A percentile compares a stretch with the other conserved stretches of the same genome.
These are phyloP conservation scores for Yamadazyma taylorii DNA, from an alignment of 1,139 yeast genomes.

Conservation along the genomic window DNA sequence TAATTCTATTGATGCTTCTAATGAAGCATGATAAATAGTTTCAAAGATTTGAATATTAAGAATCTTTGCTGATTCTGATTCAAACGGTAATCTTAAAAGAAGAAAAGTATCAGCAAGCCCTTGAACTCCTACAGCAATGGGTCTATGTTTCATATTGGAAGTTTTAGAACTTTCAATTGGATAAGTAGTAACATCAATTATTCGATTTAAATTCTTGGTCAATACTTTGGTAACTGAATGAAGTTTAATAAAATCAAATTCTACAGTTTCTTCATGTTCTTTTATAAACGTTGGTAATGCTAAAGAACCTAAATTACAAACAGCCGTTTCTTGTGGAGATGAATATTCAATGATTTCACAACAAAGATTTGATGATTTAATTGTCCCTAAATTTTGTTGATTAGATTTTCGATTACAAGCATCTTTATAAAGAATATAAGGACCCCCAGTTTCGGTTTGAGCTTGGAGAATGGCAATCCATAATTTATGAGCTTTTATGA, in stretches of 20 bases:
- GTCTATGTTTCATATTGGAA: slow-evolving; percentile 78
- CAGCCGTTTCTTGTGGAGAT: slow-evolving; percentile 55
- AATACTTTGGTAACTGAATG: slow-evolving; percentile 76
- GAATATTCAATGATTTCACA: slow-evolving; percentile 60
- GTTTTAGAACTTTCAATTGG: slow-evolving; percentile 70
- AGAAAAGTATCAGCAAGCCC: slow-evolving; percentile 88
- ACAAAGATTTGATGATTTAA: slow-evolving; percentile 58
- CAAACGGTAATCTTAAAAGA: slow-evolving; percentile 76
- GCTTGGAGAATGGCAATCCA: slow-evolving; percentile 56
- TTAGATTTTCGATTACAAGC: slow-evolving; percentile 55
- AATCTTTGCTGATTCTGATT: slow-evolving; percentile 66
- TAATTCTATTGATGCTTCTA: slow-evolving; percentile 76
- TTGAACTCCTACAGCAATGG: slow-evolving; percentile 87
- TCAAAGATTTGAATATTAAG: slow-evolving; percentile 82
- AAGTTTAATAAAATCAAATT: slow-evolving; percentile 66
- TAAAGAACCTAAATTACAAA: slow-evolving; percentile 54
- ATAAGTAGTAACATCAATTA: slow-evolving; percentile 77
- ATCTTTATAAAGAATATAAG: slow-evolving; percentile 58
- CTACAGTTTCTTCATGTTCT: slow-evolving; percentile 39
- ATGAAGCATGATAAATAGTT: slow-evolving; percentile 85
- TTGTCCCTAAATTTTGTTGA: slow-evolving; percentile 55
- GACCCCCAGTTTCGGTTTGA: slow-evolving; percentile 62
- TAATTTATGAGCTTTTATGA: slow-evolving; percentile 51
- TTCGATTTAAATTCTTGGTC: slow-evolving; percentile 68
- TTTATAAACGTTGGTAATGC: slow-evolving; percentile 48